Conservation (phyloP, 495 filamentous ascomycete species). For the Aspergillus haitiensis region DNA sequence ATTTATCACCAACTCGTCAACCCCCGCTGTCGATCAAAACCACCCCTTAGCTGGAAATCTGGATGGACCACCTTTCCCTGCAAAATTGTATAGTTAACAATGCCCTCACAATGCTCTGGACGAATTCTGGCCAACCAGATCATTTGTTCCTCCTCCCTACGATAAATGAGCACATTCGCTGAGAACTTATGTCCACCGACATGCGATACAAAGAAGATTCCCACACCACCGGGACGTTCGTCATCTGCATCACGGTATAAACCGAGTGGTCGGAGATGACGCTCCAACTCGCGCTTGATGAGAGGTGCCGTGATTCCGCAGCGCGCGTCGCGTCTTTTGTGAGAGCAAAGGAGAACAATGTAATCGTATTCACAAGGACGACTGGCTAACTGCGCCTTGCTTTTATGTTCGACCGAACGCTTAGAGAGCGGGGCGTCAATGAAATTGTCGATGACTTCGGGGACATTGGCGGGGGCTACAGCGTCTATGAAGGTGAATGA, state of each 20-base stretch:
- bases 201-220: constrained; percentile 92
- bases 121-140: constrained; percentile 88
- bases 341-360: constrained; percentile 91
- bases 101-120: constrained; percentile 91
- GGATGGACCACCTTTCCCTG: constrained; percentile 94
- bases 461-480: constrained; percentile 67
- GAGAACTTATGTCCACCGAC: constrained; percentile 93
- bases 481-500: constrained; percentile 82
- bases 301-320: constrained; percentile 91
- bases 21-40: constrained; percentile 77
- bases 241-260: constrained; percentile 87
- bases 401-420: constrained; percentile 11
- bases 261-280: constrained; percentile 80
- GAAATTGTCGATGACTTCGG: constrained; percentile 63
- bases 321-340: constrained; percentile 85
- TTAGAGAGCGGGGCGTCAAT: constrained; percentile 68
- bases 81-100: constrained; percentile 83
- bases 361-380: constrained; percentile 75
- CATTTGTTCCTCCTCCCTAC: constrained; percentile 71
- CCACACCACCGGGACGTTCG: constrained; percentile 80
- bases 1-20: constrained; percentile 77
- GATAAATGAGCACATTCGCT: constrained; percentile 88
- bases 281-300: constrained; percentile 79
- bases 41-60: constrained; percentile 78
- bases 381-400: constrained; percentile 37